Conservation (phyloP, 2,329 filamentous ascomycete species). For the Ceratocystis alfenasii region DNA sequence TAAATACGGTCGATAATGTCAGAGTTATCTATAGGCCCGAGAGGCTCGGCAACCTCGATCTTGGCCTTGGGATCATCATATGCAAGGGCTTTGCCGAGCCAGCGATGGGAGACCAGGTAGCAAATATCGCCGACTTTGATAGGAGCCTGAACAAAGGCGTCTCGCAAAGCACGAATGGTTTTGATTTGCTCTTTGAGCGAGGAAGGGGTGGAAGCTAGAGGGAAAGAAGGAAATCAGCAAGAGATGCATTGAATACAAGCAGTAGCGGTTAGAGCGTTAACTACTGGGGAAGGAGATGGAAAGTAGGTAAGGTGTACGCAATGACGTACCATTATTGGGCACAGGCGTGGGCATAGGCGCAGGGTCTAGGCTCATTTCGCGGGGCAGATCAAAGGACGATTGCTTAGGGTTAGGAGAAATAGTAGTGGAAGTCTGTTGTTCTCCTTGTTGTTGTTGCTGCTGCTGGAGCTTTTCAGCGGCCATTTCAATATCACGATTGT, state of each 20-base stretch:
- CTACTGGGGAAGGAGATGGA: not conserved
- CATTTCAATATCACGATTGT: slow-evolving; percentile 28
- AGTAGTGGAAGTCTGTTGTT: not conserved
- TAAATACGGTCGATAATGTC: slow-evolving; percentile 59
- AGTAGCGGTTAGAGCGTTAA: not conserved
- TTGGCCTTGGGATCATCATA: slow-evolving; percentile 47
- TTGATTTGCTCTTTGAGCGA: slow-evolving; percentile 52
- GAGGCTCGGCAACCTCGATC: slow-evolving; percentile 46
- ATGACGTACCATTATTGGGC: slow-evolving; percentile 22
- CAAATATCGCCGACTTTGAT: slow-evolving; percentile 61
- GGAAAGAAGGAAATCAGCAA: not conserved
- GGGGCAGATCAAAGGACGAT: slow-evolving; percentile 8
- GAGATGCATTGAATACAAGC: too few species aligned
- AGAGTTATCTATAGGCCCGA: slow-evolving; percentile 79
- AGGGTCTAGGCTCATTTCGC: slow-evolving; percentile 22
- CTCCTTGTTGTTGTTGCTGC: not conserved
- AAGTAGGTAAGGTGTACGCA: not conserved
- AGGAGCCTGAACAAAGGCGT: slow-evolving; percentile 40
- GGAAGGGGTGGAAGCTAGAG: slow-evolving; percentile 25
- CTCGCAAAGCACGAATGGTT: slow-evolving; percentile 52
- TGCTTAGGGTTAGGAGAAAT: not conserved
- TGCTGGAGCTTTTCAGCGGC: slow-evolving; percentile 21
- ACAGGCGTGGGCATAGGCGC: slow-evolving; percentile 8
- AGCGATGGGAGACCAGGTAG: slow-evolving; percentile 65
- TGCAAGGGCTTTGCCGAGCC: slow-evolving; percentile 63